A percentile compares a stretch with the other conserved stretches of the same genome.
Conservation (phyloP, 108 stramenopile species). For the Discostella pseudostelligera region DNA sequence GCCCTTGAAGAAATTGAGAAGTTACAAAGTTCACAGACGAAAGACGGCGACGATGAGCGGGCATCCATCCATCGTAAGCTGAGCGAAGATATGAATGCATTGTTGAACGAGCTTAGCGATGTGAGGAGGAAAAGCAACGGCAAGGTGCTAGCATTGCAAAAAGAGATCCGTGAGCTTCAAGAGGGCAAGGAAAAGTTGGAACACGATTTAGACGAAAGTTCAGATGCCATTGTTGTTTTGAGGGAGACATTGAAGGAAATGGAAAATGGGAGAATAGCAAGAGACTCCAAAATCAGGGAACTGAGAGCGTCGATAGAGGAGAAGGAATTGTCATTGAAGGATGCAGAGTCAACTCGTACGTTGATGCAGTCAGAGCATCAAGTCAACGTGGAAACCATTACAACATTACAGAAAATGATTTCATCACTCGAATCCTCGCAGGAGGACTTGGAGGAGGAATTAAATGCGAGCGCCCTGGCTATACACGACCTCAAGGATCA, state of each 20-base stretch:
- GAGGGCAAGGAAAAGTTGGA: constrained; percentile 12
- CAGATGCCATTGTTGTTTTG: constrained; percentile 33
- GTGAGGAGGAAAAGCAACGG: neutral
- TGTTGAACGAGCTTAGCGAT: neutral
- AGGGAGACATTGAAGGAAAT: constrained; percentile 36
- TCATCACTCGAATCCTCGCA: constrained; percentile 18
- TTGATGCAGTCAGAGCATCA: constrained; percentile 25
- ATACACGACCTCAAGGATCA: constrained; percentile 16
- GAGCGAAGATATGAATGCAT: constrained; percentile 8
- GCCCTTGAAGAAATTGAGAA: constrained; percentile 26
- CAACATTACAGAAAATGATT: constrained; percentile 26
- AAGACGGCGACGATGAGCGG: constrained; percentile 20
- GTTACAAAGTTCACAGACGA: constrained; percentile 26
- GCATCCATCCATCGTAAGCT: neutral
- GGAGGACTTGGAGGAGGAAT: constrained; percentile 28
- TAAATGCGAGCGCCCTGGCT: constrained; percentile 18
- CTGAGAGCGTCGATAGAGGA: constrained; percentile 12
- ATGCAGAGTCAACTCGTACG: constrained; percentile 1
- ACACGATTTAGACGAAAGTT: constrained; percentile 42
- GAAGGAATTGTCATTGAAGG: constrained; percentile 14
- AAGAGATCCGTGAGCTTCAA: constrained; percentile 10
- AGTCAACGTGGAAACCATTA: constrained; percentile 29
- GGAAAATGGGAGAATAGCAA: constrained; percentile 19
- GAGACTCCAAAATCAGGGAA: constrained; percentile 5
- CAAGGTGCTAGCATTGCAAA: constrained; percentile 4